Percentiles rank a stretch among this genome's conserved stretches.
Conservation (phyloP, 1,284 basidiomycete genomes). For the Tilletia setariae region DNA sequence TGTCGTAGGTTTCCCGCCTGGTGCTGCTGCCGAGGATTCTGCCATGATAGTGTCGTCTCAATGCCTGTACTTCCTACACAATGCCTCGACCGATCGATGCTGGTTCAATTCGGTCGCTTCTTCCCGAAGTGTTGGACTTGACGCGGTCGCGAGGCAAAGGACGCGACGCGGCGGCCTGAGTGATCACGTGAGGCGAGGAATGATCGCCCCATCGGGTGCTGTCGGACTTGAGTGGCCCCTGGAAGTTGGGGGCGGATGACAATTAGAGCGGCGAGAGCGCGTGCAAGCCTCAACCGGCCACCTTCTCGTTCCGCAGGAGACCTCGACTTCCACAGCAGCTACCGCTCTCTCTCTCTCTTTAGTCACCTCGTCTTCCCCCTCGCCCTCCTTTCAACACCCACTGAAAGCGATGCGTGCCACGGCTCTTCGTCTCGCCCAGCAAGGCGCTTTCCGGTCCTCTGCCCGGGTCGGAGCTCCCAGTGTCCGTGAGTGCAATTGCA, state of each 20-base stretch:
- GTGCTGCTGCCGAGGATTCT: not conserved
- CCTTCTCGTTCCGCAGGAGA: not conserved
- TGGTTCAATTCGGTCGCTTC: no score
- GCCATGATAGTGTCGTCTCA: not conserved
- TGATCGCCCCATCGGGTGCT: no score
- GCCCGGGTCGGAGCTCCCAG: conserved; percentile 13
- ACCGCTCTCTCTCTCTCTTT: not conserved
- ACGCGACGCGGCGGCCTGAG: conserved; percentile 5
- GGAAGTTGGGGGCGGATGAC: no score
- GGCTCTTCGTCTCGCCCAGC: conserved; percentile 14
- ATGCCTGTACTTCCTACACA: no score
- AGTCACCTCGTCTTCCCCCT: no score
- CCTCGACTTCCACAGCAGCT: no score
- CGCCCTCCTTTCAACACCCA: not conserved
- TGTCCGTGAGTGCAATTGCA: conserved; percentile 9
- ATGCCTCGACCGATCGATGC: no score
- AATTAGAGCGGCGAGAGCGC: not conserved
- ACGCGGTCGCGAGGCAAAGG: not conserved
- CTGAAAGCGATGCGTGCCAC: not conserved
- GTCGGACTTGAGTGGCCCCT: no score
- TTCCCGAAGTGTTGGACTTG: not conserved
- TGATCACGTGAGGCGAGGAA: no score
- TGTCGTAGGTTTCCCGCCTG: conserved; percentile 7
- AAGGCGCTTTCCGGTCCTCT: conserved; percentile 16
- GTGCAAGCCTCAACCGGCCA: conserved; percentile 2